A percentile compares a stretch with the other conserved stretches of the same genome.
Conservation (phyloP, 805 yeast genomes). For the Tanozyma kutaoensis region DNA sequence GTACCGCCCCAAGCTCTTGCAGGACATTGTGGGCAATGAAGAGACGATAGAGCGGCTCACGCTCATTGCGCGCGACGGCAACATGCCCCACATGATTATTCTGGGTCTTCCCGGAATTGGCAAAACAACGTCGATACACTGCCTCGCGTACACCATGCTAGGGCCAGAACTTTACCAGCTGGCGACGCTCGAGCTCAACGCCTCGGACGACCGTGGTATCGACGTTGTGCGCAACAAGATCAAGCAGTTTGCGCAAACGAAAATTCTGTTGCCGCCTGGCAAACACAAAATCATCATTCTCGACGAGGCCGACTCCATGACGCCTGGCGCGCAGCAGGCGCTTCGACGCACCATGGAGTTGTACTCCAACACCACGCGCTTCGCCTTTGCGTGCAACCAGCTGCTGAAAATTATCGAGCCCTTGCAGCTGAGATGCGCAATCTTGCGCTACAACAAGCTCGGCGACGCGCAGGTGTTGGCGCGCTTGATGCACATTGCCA, state of each 20-base stretch:
- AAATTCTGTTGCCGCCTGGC: constrained; percentile 76
- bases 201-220: constrained; percentile 95
- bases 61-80: constrained; percentile 82
- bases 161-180: constrained; percentile 55
- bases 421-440: constrained; percentile 91
- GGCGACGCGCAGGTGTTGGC: constrained; percentile 76
- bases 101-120: constrained; percentile 98
- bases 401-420: constrained; percentile 94
- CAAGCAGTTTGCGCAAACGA: constrained; percentile 92
- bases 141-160: constrained; percentile 74
- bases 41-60: constrained; percentile 79
- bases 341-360: constrained; percentile 90
- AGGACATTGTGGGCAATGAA: constrained; percentile 86
- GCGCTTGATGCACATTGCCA: constrained; percentile 58
- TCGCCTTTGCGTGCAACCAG: constrained; percentile 97
- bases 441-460: constrained; percentile 69
- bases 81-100: constrained; percentile 92
- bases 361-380: constrained; percentile 88
- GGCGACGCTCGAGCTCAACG: constrained; percentile 88
- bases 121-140: constrained; percentile 86
- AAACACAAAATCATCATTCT: constrained; percentile 85
- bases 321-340: constrained; percentile 95
- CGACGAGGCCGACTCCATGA: constrained; percentile 96
- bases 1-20: constrained; percentile 68
- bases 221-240: constrained; percentile 91